Conservation (phyloP, 371 early-diverging fungal species). For the Mortierella sp. region DNA sequence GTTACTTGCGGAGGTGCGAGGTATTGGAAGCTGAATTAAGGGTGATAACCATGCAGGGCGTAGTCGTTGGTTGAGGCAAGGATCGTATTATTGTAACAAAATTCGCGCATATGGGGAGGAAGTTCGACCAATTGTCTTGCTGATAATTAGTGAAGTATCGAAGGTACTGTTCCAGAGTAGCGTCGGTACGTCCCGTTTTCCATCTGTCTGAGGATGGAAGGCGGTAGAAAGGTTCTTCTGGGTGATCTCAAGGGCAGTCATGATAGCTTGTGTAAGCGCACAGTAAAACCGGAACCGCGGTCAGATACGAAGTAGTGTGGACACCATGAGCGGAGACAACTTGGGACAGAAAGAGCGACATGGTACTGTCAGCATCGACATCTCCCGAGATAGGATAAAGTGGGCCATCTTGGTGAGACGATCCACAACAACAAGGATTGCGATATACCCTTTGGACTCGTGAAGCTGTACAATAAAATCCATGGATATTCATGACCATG, state of each 20-base stretch:
- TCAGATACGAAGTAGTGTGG: slow-evolving; percentile 1
- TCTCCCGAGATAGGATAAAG: slow-evolving; percentile 3
- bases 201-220: slow-evolving; percentile 64
- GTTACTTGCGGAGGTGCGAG: slow-evolving; percentile 2
- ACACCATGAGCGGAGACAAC: background rate
- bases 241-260: slow-evolving; percentile 30
- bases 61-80: slow-evolving; percentile 7
- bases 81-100: slow-evolving; percentile 51
- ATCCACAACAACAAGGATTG: slow-evolving; percentile 10
- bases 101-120: slow-evolving; percentile 57
- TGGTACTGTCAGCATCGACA: background rate
- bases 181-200: slow-evolving; percentile 61
- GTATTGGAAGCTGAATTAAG: slow-evolving; percentile 22
- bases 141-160: slow-evolving; percentile 35
- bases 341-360: background rate
- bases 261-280: slow-evolving; percentile 8
- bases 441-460: background rate
- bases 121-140: slow-evolving; percentile 53
- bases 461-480: slow-evolving; percentile 64
- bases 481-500: slow-evolving; percentile 58
- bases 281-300: slow-evolving; percentile 14
- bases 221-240: slow-evolving; percentile 56
- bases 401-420: slow-evolving; percentile 11
- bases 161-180: slow-evolving; percentile 57
- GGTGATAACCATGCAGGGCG: slow-evolving; percentile 52